Evolutionary conservation across 352 stramenopile genomes (phyloP).

Genomic region (Poterioochromonas sp.): DNA sequence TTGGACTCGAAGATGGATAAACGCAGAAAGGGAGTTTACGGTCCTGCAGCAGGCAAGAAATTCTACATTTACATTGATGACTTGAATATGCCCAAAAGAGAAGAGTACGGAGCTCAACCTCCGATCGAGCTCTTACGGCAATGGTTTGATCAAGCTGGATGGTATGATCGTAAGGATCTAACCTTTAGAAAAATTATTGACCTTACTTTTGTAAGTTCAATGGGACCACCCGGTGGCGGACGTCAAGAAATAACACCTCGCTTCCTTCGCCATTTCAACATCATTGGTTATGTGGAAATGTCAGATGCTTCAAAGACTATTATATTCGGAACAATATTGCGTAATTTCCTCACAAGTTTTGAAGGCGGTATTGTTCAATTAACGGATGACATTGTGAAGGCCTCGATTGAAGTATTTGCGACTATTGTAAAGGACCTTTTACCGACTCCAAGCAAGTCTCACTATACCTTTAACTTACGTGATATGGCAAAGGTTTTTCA

Average conservation of each 20-base stretch:
- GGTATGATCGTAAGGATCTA: constrained; percentile 85
- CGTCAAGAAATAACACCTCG: constrained; percentile 75
- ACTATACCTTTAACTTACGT: constrained; percentile 82
- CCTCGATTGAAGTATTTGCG: constrained; percentile 66
- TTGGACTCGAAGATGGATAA: constrained; percentile 88
- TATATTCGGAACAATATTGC: constrained; percentile 52
- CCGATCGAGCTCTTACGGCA: constrained; percentile 84
- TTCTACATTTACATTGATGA: constrained; percentile 87
- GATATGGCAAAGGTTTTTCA: constrained; percentile 74
- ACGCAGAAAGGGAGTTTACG: constrained; percentile 74
- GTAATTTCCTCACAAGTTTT: constrained; percentile 41
- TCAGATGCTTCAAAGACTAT: constrained; percentile 67
- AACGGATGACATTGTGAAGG: constrained; percentile 48
- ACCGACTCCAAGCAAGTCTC: constrained; percentile 75
- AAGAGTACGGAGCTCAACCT: constrained; percentile 82
- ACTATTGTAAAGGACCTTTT: constrained; percentile 65
- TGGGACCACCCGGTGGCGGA: constrained; percentile 76
- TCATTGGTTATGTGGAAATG: constrained; percentile 77
- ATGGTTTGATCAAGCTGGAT: constrained; percentile 84
- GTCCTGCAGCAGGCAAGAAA: constrained; percentile 72
- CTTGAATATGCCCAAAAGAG: constrained; percentile 86
- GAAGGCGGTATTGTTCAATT: constrained; percentile 50
- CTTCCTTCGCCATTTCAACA: constrained; percentile 81
- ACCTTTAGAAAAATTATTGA: constrained; percentile 80
- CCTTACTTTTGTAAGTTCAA: constrained; percentile 73